These are phyloP conservation scores for Helminthosporium solani DNA, from an alignment of 2,329 filamentous ascomycete genomes.

Conservation along the genomic window DNA sequence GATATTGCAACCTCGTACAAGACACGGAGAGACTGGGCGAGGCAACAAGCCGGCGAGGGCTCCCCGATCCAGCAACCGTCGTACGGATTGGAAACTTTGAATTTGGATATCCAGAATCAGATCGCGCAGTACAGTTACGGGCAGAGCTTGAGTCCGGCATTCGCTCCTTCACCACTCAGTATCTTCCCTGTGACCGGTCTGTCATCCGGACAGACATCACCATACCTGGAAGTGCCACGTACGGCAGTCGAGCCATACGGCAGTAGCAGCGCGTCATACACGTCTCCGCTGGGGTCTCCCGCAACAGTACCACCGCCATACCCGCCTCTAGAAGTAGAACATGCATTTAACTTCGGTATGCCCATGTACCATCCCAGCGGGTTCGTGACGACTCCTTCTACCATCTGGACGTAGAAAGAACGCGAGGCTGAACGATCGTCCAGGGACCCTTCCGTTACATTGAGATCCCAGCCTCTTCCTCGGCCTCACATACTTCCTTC, in stretches of 20 bases:
- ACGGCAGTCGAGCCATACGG: constrained; percentile 34
- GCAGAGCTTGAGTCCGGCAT: constrained; percentile 52
- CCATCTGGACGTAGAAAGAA: constrained; percentile 46
- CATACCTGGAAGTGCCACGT: constrained; percentile 50
- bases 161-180: constrained; percentile 49
- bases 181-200: constrained; percentile 39
- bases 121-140: constrained; percentile 45
- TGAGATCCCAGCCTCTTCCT: constrained; percentile 28
- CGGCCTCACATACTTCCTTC: constrained; percentile 22
- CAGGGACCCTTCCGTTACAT: constrained; percentile 39
- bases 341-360: constrained; percentile 44
- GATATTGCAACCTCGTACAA: constrained; percentile 48
- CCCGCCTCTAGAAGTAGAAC: constrained; percentile 39
- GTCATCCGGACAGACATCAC: constrained; percentile 38
- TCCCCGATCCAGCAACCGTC: constrained; percentile 39
- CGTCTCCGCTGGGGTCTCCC: constrained; percentile 41
- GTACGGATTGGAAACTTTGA: constrained; percentile 42
- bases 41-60: constrained; percentile 37
- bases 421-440: constrained; percentile 44
- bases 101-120: constrained; percentile 43
- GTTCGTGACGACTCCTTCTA: constrained; percentile 44
- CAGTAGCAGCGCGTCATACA: constrained; percentile 29
- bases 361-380: constrained; percentile 43
- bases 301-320: constrained; percentile 37
- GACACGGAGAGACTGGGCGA: constrained; percentile 41